Evolutionary conservation across 2,329 filamentous ascomycete genomes (phyloP), one percentile per base, ranked within the genome.

Genomic region (Golovinomyces cichoracearum): DNA sequence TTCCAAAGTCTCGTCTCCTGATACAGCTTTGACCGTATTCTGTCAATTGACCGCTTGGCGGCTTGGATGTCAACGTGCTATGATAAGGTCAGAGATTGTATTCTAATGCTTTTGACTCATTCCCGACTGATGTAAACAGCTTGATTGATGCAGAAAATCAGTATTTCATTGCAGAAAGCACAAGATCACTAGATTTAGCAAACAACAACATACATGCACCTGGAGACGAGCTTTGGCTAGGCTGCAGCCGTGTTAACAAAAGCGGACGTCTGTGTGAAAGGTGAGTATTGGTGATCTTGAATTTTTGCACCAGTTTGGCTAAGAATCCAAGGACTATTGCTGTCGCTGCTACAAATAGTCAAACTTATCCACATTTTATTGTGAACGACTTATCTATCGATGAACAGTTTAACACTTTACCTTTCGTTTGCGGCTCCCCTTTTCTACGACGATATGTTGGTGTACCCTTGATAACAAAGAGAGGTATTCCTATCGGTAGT

Each of bases 131-230:
- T 44, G 5, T 23, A 15, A 9, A 12, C 22, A 60, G 68, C 46
- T 58, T 73, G 17, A 65, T 71, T 47, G 67, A 68, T 51, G 57
- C 58, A 4, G 58, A 61, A 2, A 63, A 60, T 10, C 68, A 72
- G 58, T 70, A 67, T 49, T 65, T 73, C 45, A 62, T 73, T 38
- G 68, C 68, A 33, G 70, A 73, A 54, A 66, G 66, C 7, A 72
- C 70, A 1, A 63, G 62, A 42, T 66, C 64, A 1, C 53, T 70
- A 3, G 64, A 66, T 41, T 50, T 60, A 7, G 44, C 54, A 1
- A 55, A 60, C 41, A 53, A 53, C 21, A 53, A 51, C 5, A 55
- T 52, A 47, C 56, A 61, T 53, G 54, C 41, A 0, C 53, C 53
- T 9, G 59, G 58, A 26, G 60, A 61, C 49, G 57, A 54, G 4